Conservation (phyloP, 108 stramenopile genomes). For the Cylindrotheca fusiformis region DNA sequence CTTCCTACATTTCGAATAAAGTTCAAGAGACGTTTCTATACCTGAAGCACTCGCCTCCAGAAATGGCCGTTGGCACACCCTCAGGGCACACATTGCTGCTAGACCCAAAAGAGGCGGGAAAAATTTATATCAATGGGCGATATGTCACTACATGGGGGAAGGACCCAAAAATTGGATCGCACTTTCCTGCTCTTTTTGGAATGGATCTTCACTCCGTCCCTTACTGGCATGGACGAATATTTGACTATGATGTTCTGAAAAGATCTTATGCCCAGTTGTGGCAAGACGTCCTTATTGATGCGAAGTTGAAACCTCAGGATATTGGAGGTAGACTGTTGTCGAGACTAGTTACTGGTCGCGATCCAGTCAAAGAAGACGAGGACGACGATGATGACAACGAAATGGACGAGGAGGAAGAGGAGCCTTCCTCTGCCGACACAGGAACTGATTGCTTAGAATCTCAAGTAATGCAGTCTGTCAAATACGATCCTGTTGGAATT, state of each 20-base stretch:
- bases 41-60: slow-evolving; percentile 13
- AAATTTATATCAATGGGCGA: slow-evolving; percentile 68
- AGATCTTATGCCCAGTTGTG: slow-evolving; percentile 40
- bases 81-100: slow-evolving; percentile 69
- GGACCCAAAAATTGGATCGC: slow-evolving; percentile 45
- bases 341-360: slow-evolving; percentile 57
- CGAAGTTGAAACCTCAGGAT: slow-evolving; percentile 34
- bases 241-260: slow-evolving; percentile 47
- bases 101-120: slow-evolving; percentile 60
- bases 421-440: slow-evolving; percentile 16
- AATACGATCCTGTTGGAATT: slow-evolving; percentile 70
- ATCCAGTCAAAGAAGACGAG: slow-evolving; percentile 31
- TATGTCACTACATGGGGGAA: slow-evolving; percentile 58
- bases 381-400: slow-evolving; percentile 25
- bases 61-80: slow-evolving; percentile 45
- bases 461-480: slow-evolving; percentile 53
- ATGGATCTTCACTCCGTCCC: slow-evolving; percentile 67
- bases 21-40: slow-evolving; percentile 31
- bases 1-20: slow-evolving; percentile 13
- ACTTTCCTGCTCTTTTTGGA: slow-evolving; percentile 68
- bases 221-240: slow-evolving; percentile 52
- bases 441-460: slow-evolving; percentile 59
- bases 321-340: slow-evolving; percentile 55
- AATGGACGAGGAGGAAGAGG: slow-evolving; percentile 29
- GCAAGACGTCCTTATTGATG: slow-evolving; percentile 73